A percentile compares a stretch with the other conserved stretches of the same genome.
phyloP scores from a whole-genome alignment of 1,284 basidiomycete species.

The Malassezia psittaci region DNA sequence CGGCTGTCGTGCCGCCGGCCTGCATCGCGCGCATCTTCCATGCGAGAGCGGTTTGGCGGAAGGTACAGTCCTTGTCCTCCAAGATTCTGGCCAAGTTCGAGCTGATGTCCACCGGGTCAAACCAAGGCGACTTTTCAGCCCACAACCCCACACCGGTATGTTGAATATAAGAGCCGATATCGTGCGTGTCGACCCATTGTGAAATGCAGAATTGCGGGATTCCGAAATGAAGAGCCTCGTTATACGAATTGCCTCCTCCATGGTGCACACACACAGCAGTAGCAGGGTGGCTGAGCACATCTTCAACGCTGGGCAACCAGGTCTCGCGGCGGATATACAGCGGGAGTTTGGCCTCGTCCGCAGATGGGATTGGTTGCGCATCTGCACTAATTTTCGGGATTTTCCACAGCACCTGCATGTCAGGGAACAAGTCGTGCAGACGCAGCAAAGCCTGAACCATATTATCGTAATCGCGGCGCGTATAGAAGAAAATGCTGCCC shows the following conservation, averaged over 20 bases:
- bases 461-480: conserved; percentile 24
- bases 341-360: conserved; percentile 24
- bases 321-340: conserved; percentile 26
- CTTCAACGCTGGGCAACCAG: conserved; percentile 29
- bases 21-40: conserved; percentile 24
- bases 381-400: conserved; percentile 18
- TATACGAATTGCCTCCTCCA: conserved; percentile 43
- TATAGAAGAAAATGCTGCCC: conserved; percentile 42
- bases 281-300: conserved; percentile 33
- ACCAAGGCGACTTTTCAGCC: conserved; percentile 22
- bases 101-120: conserved; percentile 24
- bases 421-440: conserved; percentile 21
- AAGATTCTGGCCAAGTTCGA: conserved; percentile 23
- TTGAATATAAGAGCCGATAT: conserved; percentile 24
- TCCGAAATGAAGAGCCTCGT: conserved; percentile 36
- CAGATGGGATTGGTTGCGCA: conserved; percentile 19
- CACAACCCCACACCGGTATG: conserved; percentile 26
- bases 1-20: conserved; percentile 26
- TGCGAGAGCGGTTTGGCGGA: conserved; percentile 20
- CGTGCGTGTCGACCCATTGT: conserved; percentile 41
- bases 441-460: conserved; percentile 23
- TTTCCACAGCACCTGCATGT: conserved; percentile 28
- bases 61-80: conserved; percentile 18
- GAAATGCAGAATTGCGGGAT: conserved; percentile 35
- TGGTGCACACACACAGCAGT: conserved; percentile 33